Base-by-base conservation (phyloP, 2,329 filamentous ascomycete genomes). In the Neonectria hederae region DNA sequence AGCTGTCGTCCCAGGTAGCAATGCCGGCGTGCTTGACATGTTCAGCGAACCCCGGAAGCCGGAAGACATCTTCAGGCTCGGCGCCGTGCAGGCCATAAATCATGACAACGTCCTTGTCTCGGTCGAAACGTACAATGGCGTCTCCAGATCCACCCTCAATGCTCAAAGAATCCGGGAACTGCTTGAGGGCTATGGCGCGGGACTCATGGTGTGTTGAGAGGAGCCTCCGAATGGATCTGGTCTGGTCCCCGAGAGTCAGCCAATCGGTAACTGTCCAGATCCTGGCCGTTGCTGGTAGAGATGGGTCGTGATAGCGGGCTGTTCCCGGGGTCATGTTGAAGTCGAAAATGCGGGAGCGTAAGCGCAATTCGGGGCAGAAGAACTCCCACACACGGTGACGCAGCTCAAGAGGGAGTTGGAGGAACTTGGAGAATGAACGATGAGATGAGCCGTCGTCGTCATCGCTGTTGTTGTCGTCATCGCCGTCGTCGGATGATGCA, bases 131-230 rank as follows among this genome's bases (percentile, higher is more conserved):
- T 7, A 80, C 63, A 1, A 69, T 58, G 2, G 72, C 72, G 4
- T 75, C 68, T 7, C 70, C 70, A 5, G 68, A 62, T 0, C 63
- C 65, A 4, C 59, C 66, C 4, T 76, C 69, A 1, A 82, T 70
- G 28, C 35, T 53, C 22, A 81, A 64, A 13, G 73, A 65, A 24
- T 82, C 67, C 0, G 80, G 80, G 10, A 76, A 77, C 3, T 61
- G 66, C 8, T 67, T 71, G 42, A 74, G 62, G 5, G 73, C 79
- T 4, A 80, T 59, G 14, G 61, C 67, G 26, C 80, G 79, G n/a
- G 77, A 78, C 65, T 81, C 79, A 8, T 72, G 67, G 40, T 79
- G 72, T 9, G 77, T 72, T 2, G 78, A 74, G 32, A 80, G 66
- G 14, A 82, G 65, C 4, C 66, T 61, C 8, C 78, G 75, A 1